A percentile compares a stretch with the other conserved stretches of the same genome.
Evolutionary conservation across 139 green algal species (phyloP).

Genomic region (Eudorina sp.): DNA sequence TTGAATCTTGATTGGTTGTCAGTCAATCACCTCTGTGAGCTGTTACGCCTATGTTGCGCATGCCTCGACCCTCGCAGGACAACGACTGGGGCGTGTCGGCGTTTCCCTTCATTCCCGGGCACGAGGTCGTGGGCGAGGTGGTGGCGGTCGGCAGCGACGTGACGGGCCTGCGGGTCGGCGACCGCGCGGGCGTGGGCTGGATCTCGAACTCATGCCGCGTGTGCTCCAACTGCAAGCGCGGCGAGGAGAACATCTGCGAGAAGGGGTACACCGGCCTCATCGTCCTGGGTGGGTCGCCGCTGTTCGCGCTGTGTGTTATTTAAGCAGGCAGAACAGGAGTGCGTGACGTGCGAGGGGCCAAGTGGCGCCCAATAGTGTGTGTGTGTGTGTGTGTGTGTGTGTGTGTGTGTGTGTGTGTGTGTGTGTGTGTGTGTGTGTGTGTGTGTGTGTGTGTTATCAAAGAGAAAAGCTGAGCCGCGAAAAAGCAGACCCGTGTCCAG

Average conservation of each 20-base stretch:
- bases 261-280: conserved; percentile 66
- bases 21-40: too few species aligned
- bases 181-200: conserved; percentile 71
- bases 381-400: too few species aligned
- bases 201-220: conserved; percentile 66
- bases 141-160: not conserved
- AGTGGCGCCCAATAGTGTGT: too few species aligned
- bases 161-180: conserved; percentile 28
- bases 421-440: too few species aligned
- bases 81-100: conserved; percentile 64
- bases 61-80: conserved; percentile 44
- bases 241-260: conserved; percentile 73
- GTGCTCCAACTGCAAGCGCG: conserved; percentile 65
- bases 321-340: too few species aligned
- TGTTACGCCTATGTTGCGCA: too few species aligned
- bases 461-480: too few species aligned
- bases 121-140: conserved; percentile 32
- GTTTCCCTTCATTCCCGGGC: conserved; percentile 63
- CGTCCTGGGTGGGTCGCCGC: conserved; percentile 48
- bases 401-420: too few species aligned
- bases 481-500: too few species aligned
- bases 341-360: too few species aligned
- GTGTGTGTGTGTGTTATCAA: too few species aligned
- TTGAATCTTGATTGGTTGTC: too few species aligned
- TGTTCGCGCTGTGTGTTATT: not conserved